phyloP scores from a whole-genome alignment of 2,329 filamentous ascomycete species.

The Talaromyces marneffei region DNA sequence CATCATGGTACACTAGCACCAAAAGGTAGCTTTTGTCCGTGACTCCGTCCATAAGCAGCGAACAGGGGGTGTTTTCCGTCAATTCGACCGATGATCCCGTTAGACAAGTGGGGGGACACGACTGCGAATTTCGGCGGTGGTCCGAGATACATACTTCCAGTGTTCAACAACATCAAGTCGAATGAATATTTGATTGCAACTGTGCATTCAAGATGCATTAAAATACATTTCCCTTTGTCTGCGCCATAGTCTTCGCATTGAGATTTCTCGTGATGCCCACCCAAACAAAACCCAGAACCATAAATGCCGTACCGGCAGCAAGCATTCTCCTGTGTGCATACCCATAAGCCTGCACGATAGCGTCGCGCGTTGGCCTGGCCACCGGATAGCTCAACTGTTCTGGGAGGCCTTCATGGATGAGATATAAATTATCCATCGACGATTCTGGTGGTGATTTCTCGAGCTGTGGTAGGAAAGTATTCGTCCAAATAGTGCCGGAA shows the following conservation, averaged over 20 bases:
- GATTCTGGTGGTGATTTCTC: conserved; percentile 36
- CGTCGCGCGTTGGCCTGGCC: conserved; percentile 34
- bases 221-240: background rate
- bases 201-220: no score
- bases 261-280: conserved; percentile 1
- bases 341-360: conserved; percentile 42
- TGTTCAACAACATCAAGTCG: background rate
- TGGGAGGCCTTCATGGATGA: conserved; percentile 15
- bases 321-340: conserved; percentile 39
- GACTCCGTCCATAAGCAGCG: background rate
- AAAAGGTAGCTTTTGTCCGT: background rate
- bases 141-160: no score
- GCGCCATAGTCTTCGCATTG: background rate
- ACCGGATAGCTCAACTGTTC: conserved; percentile 27
- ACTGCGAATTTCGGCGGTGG: background rate
- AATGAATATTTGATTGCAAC: background rate
- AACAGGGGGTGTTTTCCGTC: background rate
- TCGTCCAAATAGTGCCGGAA: conserved; percentile 31
- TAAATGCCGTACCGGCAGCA: conserved; percentile 24
- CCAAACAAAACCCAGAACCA: conserved; percentile 15
- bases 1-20: background rate
- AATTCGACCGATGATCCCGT: background rate
- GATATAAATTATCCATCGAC: background rate
- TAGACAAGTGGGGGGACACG: background rate
- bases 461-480: conserved; percentile 46